These are phyloP conservation scores for Monilinia fructicola DNA, from an alignment of 2,329 filamentous ascomycete species.

Conservation along the genomic window DNA sequence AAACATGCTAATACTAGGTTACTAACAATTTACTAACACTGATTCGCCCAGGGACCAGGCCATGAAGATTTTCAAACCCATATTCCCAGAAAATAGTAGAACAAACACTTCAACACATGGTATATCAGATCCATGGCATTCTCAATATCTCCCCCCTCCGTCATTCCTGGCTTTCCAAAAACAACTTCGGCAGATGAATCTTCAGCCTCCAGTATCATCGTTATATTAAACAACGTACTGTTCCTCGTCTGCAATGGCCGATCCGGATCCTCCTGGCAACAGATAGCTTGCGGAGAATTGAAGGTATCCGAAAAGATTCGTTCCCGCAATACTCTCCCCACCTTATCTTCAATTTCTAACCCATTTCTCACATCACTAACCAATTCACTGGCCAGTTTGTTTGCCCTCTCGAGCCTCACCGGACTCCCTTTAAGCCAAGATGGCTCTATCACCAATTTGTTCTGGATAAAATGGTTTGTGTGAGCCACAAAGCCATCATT, in stretches of 20 bases:
- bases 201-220: background rate
- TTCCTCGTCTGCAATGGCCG: conserved; percentile 38
- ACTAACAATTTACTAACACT: too few species aligned
- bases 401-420: conserved; percentile 38
- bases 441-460: conserved; percentile 39
- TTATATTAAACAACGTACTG: conserved; percentile 42
- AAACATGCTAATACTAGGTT: too few species aligned
- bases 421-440: conserved; percentile 41
- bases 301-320: conserved; percentile 43
- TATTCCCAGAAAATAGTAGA: background rate
- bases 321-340: conserved; percentile 33
- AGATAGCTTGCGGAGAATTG: conserved; percentile 43
- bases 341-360: background rate
- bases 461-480: conserved; percentile 41
- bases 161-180: conserved; percentile 5
- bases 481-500: conserved; percentile 34
- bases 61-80: too few species aligned
- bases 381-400: conserved; percentile 29
- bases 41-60: too few species aligned
- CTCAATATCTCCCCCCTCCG: background rate
- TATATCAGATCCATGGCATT: conserved; percentile 7
- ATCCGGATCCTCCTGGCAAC: conserved; percentile 39
- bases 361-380: background rate
- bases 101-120: background rate
- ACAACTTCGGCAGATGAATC: conserved; percentile 3